Percentiles rank a stretch among this genome's conserved stretches.
Conservation (phyloP, 1,284 basidiomycete species). For the Boletus mariae region DNA sequence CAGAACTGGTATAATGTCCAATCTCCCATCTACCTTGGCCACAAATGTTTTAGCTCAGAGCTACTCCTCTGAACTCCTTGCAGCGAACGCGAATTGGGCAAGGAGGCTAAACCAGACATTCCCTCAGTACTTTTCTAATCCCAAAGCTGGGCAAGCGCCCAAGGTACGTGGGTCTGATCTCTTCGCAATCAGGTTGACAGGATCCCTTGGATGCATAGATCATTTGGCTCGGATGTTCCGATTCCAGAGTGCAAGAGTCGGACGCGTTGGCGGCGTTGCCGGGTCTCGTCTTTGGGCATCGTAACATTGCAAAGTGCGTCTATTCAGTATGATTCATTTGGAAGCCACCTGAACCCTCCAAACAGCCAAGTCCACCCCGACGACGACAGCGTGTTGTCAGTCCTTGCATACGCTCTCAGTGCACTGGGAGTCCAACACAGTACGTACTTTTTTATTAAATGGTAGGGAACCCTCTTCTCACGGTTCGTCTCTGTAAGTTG, state of each 20-base stretch:
- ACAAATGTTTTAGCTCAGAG: background rate
- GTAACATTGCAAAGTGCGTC: conserved; percentile 45
- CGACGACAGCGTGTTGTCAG: conserved; percentile 25
- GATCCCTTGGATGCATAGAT: conserved; percentile 23
- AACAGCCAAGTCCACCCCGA: conserved; percentile 25
- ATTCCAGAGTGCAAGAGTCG: conserved; percentile 46
- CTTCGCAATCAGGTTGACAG: background rate
- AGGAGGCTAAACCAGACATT: conserved; percentile 22
- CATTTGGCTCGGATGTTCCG: conserved; percentile 57
- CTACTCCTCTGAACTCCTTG: conserved; percentile 6
- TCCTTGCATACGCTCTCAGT: conserved; percentile 19
- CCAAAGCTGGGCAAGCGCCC: conserved; percentile 13
- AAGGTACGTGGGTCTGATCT: conserved; percentile 14
- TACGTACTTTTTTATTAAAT: conserved; percentile 4
- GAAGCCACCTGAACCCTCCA: background rate
- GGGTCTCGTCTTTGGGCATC: conserved; percentile 49
- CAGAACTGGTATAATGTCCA: conserved; percentile 5
- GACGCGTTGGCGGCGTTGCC: conserved; percentile 39
- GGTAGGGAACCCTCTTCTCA: background rate
- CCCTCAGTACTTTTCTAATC: conserved; percentile 23
- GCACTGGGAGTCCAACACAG: conserved; percentile 18
- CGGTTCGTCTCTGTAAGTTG: conserved; percentile 7
- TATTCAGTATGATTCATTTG: no score
- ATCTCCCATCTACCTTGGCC: background rate
- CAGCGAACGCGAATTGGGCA: conserved; percentile 20